These are phyloP conservation scores for Phialophora tarda DNA, from an alignment of 2,329 filamentous ascomycete genomes.

Conservation along the genomic window DNA sequence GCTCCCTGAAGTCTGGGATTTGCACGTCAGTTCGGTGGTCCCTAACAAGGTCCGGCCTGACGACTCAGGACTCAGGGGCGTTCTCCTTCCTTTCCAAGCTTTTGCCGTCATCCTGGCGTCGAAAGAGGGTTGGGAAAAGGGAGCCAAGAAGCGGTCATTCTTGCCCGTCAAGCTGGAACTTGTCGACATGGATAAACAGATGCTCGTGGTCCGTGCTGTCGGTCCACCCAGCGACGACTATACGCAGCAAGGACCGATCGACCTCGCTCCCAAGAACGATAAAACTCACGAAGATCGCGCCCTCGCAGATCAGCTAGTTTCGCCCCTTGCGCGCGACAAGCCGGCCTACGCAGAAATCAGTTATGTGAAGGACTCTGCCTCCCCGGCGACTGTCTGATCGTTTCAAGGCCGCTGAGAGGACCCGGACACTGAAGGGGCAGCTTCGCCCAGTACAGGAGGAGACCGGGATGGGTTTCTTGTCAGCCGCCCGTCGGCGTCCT, in stretches of 20 bases:
- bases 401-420: not conserved
- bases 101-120: constrained; percentile 11
- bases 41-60: constrained; percentile 12
- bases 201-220: constrained; percentile 9
- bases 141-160: not conserved
- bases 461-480: not conserved
- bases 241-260: constrained; percentile 7
- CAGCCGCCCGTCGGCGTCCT: not conserved
- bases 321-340: not conserved
- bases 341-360: not conserved
- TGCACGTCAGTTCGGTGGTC: constrained; percentile 22
- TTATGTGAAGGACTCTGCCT: not conserved
- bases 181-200: constrained; percentile 13
- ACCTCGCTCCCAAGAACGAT: constrained; percentile 8
- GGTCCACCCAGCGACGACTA: constrained; percentile 23
- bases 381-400: not conserved
- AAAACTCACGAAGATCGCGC: not conserved
- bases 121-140: constrained; percentile 20
- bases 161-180: constrained; percentile 20
- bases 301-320: not conserved
- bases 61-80: constrained; percentile 27
- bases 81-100: constrained; percentile 29
- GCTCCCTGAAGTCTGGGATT: constrained; percentile 52
- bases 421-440: not conserved
- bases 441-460: not conserved